A percentile compares a stretch with the other conserved stretches of the same genome.
phyloP scores from a whole-genome alignment of 2,329 filamentous ascomycete species.

The Aspergillus pseudonomiae region DNA sequence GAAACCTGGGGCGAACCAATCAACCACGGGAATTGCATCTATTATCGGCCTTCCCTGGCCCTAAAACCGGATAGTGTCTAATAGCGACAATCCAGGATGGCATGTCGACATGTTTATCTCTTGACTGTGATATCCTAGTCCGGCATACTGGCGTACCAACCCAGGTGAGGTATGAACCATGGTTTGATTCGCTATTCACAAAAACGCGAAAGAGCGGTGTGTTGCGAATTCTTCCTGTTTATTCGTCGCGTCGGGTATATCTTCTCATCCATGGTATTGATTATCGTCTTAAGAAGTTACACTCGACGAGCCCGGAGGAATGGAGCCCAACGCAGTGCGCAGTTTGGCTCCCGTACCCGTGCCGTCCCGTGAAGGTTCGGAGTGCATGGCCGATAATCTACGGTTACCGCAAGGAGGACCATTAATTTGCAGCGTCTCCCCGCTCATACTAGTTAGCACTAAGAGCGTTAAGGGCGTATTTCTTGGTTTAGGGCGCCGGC shows the following conservation, averaged over 20 bases:
- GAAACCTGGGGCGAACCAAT: neutral
- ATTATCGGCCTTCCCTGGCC: neutral
- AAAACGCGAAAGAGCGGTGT: conserved; percentile 1
- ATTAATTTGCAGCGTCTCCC: neutral
- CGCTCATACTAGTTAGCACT: neutral
- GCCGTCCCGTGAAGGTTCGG: conserved; percentile 45
- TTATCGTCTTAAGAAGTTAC: neutral
- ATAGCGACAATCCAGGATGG: neutral
- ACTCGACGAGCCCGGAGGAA: neutral
- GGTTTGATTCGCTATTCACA: too few relatives aligned
- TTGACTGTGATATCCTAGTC: neutral
- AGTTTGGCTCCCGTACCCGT: conserved; percentile 29
- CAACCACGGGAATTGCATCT: neutral
- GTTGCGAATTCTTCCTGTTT: neutral
- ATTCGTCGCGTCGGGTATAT: neutral
- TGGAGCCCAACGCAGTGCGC: neutral
- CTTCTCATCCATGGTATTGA: neutral
- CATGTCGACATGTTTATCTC: neutral
- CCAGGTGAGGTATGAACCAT: neutral
- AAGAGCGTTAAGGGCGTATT: neutral
- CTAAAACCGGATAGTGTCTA: neutral
- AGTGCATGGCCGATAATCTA: conserved; percentile 34
- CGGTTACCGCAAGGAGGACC: conserved; percentile 35
- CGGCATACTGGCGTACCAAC: neutral
- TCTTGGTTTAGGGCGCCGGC: neutral